Percentiles rank a stretch among this genome's conserved stretches.
Evolutionary conservation across 768 basidiomycete species (phyloP).

Genomic region (Crucibulum laeve): DNA sequence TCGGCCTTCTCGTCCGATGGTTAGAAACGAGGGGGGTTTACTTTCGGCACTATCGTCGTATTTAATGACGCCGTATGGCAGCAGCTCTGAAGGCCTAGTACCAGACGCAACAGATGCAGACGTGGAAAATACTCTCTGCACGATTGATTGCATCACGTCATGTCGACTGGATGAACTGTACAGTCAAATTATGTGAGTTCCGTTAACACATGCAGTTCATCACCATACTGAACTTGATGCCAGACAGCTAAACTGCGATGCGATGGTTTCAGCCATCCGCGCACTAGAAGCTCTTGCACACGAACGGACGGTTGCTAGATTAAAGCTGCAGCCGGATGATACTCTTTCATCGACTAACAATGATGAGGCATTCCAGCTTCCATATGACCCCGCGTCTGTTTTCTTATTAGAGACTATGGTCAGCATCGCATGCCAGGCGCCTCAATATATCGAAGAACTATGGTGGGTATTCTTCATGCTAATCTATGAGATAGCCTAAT

Average conservation of each 20-base stretch:
- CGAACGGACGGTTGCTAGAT: conserved; percentile 76
- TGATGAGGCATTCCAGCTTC: conserved; percentile 51
- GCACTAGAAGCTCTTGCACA: conserved; percentile 90
- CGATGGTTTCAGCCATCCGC: conserved; percentile 78
- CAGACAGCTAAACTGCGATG: conserved; percentile 76
- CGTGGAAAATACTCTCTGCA: conserved; percentile 89
- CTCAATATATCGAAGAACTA: conserved; percentile 78
- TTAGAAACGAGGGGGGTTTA: conserved; percentile 82
- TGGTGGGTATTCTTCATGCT: conserved; percentile 53
- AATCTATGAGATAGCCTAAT: neutral
- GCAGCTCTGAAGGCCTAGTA: conserved; percentile 69
- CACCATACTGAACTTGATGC: conserved; percentile 2
- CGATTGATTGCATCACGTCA: conserved; percentile 91
- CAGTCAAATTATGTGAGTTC: conserved; percentile 81
- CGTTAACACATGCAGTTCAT: neutral
- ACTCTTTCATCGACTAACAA: conserved; percentile 26
- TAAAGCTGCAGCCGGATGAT: conserved; percentile 70
- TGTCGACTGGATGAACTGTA: conserved; percentile 95
- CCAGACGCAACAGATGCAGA: conserved; percentile 89
- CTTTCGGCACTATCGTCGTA: conserved; percentile 94
- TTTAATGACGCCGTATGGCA: conserved; percentile 89
- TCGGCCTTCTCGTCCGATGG: conserved; percentile 55
- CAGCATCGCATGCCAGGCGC: conserved; percentile 76
- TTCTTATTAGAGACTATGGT: conserved; percentile 95
- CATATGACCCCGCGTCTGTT: conserved; percentile 94